Evolutionary conservation across 2,329 filamentous ascomycete species (phyloP), one percentile per base, ranked within the genome.

Genomic region (Microsporum ferrugineum): DNA sequence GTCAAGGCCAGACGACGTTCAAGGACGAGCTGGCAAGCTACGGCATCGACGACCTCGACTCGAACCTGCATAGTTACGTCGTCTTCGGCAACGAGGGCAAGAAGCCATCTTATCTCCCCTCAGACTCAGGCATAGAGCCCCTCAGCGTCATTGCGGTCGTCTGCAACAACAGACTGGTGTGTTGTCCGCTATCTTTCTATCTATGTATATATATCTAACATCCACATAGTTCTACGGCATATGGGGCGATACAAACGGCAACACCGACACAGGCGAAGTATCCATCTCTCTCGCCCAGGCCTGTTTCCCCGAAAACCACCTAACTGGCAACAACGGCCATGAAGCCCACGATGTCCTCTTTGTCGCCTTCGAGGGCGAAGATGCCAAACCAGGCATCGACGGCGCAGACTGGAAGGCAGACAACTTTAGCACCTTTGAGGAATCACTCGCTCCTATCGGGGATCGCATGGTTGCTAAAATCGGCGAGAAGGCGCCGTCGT

Each of bases 181-280:
- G 65, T 60, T 31, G 7, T 8, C 43, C 6, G 2, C 10, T n/a
- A 17, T 2, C 8, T 23, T 4, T 31, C 5, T 34, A 5, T 53
- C 12, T 34, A 12, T n/a, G 29, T 23, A 29, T 8, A 27, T 23
- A 27, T 47, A 10, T 47, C 43, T 47, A 27, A 47, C 43, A 27
- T 47, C 17, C n/a, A 27, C 4, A 47, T 47, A 47, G 78, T 74
- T 78, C 64, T 85, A 85, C 66, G 83, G 81, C 10, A 72, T 85
- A 58, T 86, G 82, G 82, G 55, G 55, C n/a, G 82, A 86, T 64
- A 80, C 79, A 38, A 85, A 86, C 63, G 83, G 82, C 49, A 80
- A 77, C 56, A 78, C 80, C 29, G 71, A 80, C 64, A 77, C 82
- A 0, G 83, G 83, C 41, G 83, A 86, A 65, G 77, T 80, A 0